Percentiles rank a stretch among this genome's conserved stretches.
These are phyloP conservation scores for Logfia minima DNA, from an alignment of 129 eudicot genomes.

Conservation along the genomic window DNA sequence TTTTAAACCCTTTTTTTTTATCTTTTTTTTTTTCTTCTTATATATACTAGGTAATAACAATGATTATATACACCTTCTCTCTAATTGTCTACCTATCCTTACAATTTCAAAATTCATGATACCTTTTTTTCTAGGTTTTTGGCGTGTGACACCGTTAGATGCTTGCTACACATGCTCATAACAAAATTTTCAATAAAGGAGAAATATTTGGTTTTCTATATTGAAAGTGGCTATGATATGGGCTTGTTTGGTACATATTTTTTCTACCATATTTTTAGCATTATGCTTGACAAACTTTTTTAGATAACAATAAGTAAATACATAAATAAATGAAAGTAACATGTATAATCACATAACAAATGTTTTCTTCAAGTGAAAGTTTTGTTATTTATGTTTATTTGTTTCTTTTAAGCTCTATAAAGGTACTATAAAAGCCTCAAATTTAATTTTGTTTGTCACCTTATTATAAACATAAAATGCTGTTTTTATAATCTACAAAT, in stretches of 20 bases:
- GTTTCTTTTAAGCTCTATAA: neutral
- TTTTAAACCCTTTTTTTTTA: no score
- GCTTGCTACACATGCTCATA: neutral
- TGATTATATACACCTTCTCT: no score
- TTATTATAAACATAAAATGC: neutral
- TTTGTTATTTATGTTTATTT: conserved; percentile 9
- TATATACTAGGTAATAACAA: no score
- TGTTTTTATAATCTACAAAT: neutral
- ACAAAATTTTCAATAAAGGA: conserved; percentile 7
- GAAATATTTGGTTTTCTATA: conserved; percentile 9
- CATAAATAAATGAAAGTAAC: conserved; percentile 25
- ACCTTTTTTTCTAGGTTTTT: neutral
- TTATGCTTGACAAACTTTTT: neutral
- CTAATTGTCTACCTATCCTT: neutral
- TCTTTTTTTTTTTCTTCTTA: no score
- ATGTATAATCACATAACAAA: neutral
- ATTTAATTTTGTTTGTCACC: neutral
- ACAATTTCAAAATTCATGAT: neutral
- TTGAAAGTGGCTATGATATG: conserved; percentile 3
- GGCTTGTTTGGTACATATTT: conserved; percentile 13
- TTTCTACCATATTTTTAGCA: conserved; percentile 16
- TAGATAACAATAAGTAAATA: conserved; percentile 11
- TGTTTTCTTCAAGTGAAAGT: conserved; percentile 23
- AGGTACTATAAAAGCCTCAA: neutral
- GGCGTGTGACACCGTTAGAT: neutral